Conservation (phyloP, 306 rosid genomes). For the Citrullus colocynthis region DNA sequence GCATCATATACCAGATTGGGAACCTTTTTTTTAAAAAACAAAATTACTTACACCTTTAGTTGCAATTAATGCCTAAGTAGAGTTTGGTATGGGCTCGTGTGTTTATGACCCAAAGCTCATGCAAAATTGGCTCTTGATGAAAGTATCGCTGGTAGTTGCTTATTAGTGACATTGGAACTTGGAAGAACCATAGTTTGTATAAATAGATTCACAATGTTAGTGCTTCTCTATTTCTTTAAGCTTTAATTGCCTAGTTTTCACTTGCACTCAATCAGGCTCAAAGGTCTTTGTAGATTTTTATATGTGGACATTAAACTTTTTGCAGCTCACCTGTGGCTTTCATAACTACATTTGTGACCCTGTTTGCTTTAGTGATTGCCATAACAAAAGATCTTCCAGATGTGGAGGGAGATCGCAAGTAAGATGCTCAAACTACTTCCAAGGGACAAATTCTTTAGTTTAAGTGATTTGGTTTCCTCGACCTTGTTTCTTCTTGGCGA, state of each 20-base stretch:
- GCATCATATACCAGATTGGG: background rate
- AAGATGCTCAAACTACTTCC: slow-evolving; percentile 21
- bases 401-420: slow-evolving; percentile 96
- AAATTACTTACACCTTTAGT: background rate
- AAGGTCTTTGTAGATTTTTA: background rate
- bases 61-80: background rate
- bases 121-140: background rate
- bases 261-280: background rate
- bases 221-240: background rate
- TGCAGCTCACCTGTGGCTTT: slow-evolving; percentile 91
- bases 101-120: background rate
- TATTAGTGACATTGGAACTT: background rate
- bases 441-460: background rate
- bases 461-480: background rate
- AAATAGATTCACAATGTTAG: background rate
- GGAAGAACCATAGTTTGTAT: background rate
- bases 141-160: background rate
- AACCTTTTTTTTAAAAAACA: background rate
- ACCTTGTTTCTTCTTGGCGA: background rate
- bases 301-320: background rate
- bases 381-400: slow-evolving; percentile 98
- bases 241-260: background rate
- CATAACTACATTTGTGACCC: slow-evolving; percentile 80
- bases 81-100: background rate
- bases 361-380: slow-evolving; percentile 90